These are phyloP conservation scores for Basipetospora chlamydospora DNA, from an alignment of 2,329 filamentous ascomycete genomes.

Conservation along the genomic window DNA sequence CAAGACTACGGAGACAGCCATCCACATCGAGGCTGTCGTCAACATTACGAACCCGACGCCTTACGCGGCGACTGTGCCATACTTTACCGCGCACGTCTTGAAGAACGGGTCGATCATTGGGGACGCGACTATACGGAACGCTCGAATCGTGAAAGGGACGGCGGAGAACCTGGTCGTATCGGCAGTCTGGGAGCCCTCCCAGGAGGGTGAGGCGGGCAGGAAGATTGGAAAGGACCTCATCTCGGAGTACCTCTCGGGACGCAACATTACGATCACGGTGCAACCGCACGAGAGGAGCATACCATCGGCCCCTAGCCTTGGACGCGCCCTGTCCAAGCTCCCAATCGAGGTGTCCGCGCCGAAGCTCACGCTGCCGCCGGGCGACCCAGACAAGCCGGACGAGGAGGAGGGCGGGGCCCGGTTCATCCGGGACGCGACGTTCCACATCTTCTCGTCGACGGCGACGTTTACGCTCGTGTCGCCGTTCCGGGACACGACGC, in stretches of 20 bases:
- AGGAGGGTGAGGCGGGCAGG: constrained; percentile 44
- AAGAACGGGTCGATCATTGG: constrained; percentile 63
- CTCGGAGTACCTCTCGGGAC: constrained; percentile 76
- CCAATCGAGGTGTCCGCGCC: constrained; percentile 61
- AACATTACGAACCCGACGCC: constrained; percentile 85
- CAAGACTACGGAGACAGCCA: constrained; percentile 55
- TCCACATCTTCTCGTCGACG: constrained; percentile 77
- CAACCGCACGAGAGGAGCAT: constrained; percentile 58
- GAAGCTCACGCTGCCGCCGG: constrained; percentile 41
- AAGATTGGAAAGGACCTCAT: constrained; percentile 56
- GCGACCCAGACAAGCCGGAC: constrained; percentile 15
- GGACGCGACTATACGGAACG: constrained; percentile 52
- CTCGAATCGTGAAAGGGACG: constrained; percentile 50
- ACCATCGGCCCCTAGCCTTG: constrained; percentile 57
- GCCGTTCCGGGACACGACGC: constrained; percentile 55
- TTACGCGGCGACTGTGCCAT: constrained; percentile 74
- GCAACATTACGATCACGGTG: constrained; percentile 67
- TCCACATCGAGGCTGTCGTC: constrained; percentile 56
- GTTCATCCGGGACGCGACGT: constrained; percentile 74
- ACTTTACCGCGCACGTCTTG: constrained; percentile 59
- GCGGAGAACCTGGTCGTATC: constrained; percentile 57
- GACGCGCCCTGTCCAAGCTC: constrained; percentile 57
- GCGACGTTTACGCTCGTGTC: constrained; percentile 74
- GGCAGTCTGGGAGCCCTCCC: constrained; percentile 59
- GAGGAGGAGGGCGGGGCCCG: constrained; percentile 23